Base-by-base conservation (phyloP, 495 filamentous ascomycete species). In the Physcia stellaris region DNA sequence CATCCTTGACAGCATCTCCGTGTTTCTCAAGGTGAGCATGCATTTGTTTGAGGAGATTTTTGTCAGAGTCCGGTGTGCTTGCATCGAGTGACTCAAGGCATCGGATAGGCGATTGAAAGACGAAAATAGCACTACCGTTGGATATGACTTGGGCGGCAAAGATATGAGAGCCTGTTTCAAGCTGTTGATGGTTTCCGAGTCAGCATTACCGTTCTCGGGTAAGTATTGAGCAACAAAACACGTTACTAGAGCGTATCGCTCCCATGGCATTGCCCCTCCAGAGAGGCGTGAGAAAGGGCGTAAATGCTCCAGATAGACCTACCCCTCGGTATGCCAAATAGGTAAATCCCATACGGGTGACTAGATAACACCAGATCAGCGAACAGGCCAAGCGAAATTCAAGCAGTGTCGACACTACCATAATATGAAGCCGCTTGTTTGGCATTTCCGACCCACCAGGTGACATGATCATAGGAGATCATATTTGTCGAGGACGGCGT, bases 391-490 rank as follows among this genome's bases (percentile, higher is more conserved):
- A n/a, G n/a, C n/a, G n/a, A n/a, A n/a, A n/a, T n/a, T n/a, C n/a
- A n/a, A n/a, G n/a, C n/a, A n/a, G n/a, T n/a, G n/a, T n/a, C n/a
- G n/a, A n/a, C n/a, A n/a, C n/a, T n/a, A n/a, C n/a, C 16, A 62
- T 90, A 94, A 65, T 79, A 93, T 35, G 74, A 68, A 29, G 84
- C 85, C 0, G 82, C 83, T 68, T 93, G 86, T 61, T 94, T 94
- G 49, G 87, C 87, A 59, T 95, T 95, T 49, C 85, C 85, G 4
- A 95, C 87, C 56, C 83, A 94, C 86, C 86, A 94, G 50, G 81
- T 79, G 32, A 92, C 67, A 53, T 92, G 81, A 62, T 90, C 80
- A 51, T 93, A 94, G 54, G 83, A 85, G 18, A 70, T 70, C 61
- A 86, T 90, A 27, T 54, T 53, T 28, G 36, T 39, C 13, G 36